Evolutionary conservation across 441 rosid genomes (phyloP).

Genomic region (Aleurites moluccanus): DNA sequence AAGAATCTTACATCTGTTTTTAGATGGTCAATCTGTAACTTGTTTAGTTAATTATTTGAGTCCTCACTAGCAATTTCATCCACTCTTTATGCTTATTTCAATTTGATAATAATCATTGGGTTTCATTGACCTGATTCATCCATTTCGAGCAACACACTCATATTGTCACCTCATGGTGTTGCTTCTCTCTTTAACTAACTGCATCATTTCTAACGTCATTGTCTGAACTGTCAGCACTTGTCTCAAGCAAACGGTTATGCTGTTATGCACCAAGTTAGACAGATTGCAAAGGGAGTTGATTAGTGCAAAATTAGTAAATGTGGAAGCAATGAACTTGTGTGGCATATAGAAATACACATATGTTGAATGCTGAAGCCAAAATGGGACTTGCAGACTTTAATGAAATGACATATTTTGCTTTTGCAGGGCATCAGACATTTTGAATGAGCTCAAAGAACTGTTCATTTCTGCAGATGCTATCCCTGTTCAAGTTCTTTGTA

Average conservation of each 20-base stretch:
- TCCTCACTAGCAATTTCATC: background rate
- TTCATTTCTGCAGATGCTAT: slow-evolving; percentile 52
- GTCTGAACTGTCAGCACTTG: background rate
- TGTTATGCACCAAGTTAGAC: background rate
- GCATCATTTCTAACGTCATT: background rate
- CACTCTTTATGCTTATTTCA: background rate
- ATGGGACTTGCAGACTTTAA: background rate
- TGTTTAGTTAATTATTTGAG: background rate
- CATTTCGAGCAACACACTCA: background rate
- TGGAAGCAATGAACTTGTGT: background rate
- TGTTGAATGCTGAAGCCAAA: background rate
- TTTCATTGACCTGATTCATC: background rate
- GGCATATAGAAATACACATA: background rate
- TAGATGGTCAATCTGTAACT: background rate
- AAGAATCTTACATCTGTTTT: too few species aligned
- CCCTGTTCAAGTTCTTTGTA: slow-evolving; percentile 72
- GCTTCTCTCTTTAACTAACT: background rate
- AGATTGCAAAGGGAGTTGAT: background rate
- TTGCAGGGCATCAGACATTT: slow-evolving; percentile 65
- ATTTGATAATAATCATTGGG: background rate
- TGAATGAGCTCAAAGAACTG: slow-evolving; percentile 52
- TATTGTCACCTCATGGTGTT: background rate
- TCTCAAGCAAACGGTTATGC: background rate
- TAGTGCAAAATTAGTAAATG: background rate
- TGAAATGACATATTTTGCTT: background rate